Evolutionary conservation across 2,329 filamentous ascomycete genomes (phyloP).

Genomic region (Monosporascus sp.): DNA sequence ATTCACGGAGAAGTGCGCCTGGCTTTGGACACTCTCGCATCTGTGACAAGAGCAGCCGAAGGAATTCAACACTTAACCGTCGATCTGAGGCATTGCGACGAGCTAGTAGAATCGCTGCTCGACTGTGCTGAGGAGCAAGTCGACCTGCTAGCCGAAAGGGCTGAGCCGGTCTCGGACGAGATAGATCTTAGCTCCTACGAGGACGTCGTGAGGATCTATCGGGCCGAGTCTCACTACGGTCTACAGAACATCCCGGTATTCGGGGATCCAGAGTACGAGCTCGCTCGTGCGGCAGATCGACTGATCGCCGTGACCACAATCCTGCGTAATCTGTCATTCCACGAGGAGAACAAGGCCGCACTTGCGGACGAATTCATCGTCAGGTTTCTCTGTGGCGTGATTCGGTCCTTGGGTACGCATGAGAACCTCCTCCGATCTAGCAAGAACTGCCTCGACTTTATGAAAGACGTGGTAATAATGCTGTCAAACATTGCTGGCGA

Average conservation of each 20-base stretch:
- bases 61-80: conserved; percentile 58
- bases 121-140: conserved; percentile 90
- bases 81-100: conserved; percentile 71
- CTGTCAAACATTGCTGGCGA: conserved; percentile 82
- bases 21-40: conserved; percentile 77
- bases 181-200: conserved; percentile 82
- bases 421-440: conserved; percentile 80
- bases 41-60: conserved; percentile 58
- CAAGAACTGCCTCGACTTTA: conserved; percentile 85
- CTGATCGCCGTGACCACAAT: conserved; percentile 90
- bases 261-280: conserved; percentile 71
- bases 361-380: conserved; percentile 74
- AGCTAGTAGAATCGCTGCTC: conserved; percentile 79
- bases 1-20: conserved; percentile 85
- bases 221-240: conserved; percentile 59
- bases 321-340: conserved; percentile 85
- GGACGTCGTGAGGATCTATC: conserved; percentile 75
- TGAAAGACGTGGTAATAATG: conserved; percentile 89
- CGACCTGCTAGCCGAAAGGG: conserved; percentile 77
- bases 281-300: conserved; percentile 81
- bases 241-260: conserved; percentile 69
- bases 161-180: conserved; percentile 79
- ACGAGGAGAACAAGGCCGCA: conserved; percentile 64
- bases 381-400: conserved; percentile 76
- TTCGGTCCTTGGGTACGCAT: conserved; percentile 82